Evolutionary conservation across 2,329 filamentous ascomycete genomes (phyloP), one percentile per base, ranked within the genome.

Genomic region (Fusarium praegraminearum): DNA sequence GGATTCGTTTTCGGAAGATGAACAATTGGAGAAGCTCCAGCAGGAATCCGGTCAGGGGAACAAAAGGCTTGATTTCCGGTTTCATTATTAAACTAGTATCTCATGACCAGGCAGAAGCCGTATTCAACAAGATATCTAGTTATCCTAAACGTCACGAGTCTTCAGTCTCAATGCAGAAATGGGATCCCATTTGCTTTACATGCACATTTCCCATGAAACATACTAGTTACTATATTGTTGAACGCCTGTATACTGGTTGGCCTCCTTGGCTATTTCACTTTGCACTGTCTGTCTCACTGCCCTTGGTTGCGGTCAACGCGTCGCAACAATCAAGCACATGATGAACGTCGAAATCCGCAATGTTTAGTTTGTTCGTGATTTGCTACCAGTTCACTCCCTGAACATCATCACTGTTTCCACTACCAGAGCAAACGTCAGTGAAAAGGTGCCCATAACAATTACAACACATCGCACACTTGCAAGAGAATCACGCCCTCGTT

Each of bases 91-190:
- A 1, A 38, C 5, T 11, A 5, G 18, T 11, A 38, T n/a, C 10
- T n/a, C 9, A n/a, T 38, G 18, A n/a, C 28, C 28, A 5, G 10
- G 0, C 28, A 30, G 10, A 4, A 11, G 28, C 12, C 10, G 5
- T 12, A 30, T 1, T 28, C 1, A 30, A 30, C 28, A 11, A 1
- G 4, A 30, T 30, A 30, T 11, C 28, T 30, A 30, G 28, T 12
- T 11, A 30, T 0, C 5, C 28, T 30, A 30, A 30, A 30, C 12
- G 5, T 30, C 28, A 30, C 28, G 11, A 30, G 0, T 6, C 3
- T 12, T 0, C 28, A 30, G 0, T 30, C 28, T 5, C 28, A 12
- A 30, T 0, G 4, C 0, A 12, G 28, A 1, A 30, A 10, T 30
- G 28, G 28, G 2, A 30, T 12, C 11, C 11, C 28, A 4, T 30